phyloP scores from a whole-genome alignment of 371 early-diverging fungal species.

The Mortierella sp. region DNA sequence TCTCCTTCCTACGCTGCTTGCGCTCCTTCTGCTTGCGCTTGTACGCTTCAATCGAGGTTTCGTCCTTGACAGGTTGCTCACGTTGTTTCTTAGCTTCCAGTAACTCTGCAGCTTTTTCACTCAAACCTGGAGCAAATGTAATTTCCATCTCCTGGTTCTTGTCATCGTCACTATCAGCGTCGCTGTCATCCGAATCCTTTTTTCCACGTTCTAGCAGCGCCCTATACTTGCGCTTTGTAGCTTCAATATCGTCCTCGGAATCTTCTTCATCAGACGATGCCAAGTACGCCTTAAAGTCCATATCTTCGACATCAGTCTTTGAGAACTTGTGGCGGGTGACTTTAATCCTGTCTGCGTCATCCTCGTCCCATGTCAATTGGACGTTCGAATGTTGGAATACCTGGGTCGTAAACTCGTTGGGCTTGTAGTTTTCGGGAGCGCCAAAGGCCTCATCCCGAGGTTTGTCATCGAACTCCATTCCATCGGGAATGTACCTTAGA shows the following conservation, averaged over 20 bases:
- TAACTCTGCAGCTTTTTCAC: conserved; percentile 71
- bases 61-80: conserved; percentile 61
- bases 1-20: conserved; percentile 70
- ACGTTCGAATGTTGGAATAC: conserved; percentile 95
- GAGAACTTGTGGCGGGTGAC: conserved; percentile 86
- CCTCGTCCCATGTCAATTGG: conserved; percentile 96
- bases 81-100: conserved; percentile 63
- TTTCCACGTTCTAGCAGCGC: conserved; percentile 66
- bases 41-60: conserved; percentile 86
- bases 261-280: conserved; percentile 80
- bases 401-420: conserved; percentile 83
- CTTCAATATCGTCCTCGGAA: conserved; percentile 67
- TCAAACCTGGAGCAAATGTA: conserved; percentile 93
- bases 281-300: conserved; percentile 92
- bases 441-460: conserved; percentile 74
- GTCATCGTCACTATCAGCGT: conserved; percentile 58
- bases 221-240: conserved; percentile 71
- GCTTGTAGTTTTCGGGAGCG: conserved; percentile 85
- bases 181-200: conserved; percentile 60
- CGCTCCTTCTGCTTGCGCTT: conserved; percentile 87
- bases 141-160: conserved; percentile 92
- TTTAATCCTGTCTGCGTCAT: conserved; percentile 86
- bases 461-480: conserved; percentile 81
- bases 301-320: conserved; percentile 86
- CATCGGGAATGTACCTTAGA: conserved; percentile 96